Evolutionary conservation across 2,329 filamentous ascomycete species (phyloP).

Genomic region (Claviceps capensis): DNA sequence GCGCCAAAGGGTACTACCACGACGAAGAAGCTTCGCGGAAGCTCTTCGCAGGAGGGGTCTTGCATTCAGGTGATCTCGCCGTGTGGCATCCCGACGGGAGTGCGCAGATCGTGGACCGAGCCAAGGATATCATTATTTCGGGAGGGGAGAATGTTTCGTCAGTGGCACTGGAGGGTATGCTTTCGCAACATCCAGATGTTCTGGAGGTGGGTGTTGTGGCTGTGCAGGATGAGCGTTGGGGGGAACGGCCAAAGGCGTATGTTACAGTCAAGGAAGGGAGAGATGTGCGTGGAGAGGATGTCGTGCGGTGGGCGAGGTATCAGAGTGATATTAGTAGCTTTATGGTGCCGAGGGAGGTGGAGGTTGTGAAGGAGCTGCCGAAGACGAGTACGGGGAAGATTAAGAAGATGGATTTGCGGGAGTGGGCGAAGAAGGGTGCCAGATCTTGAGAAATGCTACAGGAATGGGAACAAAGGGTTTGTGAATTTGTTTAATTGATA

Average conservation of each 20-base stretch:
- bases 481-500: neutral
- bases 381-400: conserved; percentile 98
- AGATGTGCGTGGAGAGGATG: conserved; percentile 33
- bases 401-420: conserved; percentile 82
- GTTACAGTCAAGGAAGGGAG: conserved; percentile 65
- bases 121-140: conserved; percentile 97
- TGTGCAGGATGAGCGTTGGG: conserved; percentile 81
- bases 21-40: conserved; percentile 74
- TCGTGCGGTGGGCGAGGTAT: conserved; percentile 78
- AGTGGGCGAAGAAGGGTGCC: conserved; percentile 49
- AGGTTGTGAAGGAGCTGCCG: conserved; percentile 75
- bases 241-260: conserved; percentile 90
- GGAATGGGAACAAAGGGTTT: neutral
- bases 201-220: conserved; percentile 87
- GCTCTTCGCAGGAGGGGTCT: conserved; percentile 72
- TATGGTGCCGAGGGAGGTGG: conserved; percentile 64
- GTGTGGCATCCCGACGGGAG: conserved; percentile 88
- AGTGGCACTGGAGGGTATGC: conserved; percentile 79
- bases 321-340: conserved; percentile 75
- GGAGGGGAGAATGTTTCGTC: conserved; percentile 96
- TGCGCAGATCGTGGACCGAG: conserved; percentile 81
- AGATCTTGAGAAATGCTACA: conserved; percentile 3
- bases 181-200: conserved; percentile 76
- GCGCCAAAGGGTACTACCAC: conserved; percentile 82
- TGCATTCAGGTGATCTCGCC: conserved; percentile 84